These are phyloP conservation scores for Irpex sp. DNA, from an alignment of 1,284 basidiomycete species.

Conservation along the genomic window DNA sequence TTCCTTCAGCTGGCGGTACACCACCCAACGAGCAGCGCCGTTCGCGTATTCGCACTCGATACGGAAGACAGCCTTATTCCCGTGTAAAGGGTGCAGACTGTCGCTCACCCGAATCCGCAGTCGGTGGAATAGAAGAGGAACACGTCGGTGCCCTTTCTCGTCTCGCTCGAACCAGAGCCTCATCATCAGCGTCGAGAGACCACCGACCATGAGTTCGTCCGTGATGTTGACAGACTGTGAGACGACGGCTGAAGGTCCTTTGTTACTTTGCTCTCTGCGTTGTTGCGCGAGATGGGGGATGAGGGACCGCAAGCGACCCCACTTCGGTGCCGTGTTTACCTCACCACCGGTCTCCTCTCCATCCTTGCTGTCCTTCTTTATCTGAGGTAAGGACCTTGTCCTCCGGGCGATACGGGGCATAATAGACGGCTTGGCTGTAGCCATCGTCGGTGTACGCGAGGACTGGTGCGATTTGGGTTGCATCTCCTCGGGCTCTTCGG, in stretches of 20 bases:
- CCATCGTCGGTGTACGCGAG: conserved; percentile 5
- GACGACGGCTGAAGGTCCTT: conserved; percentile 41
- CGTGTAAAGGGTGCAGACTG: conserved; percentile 76
- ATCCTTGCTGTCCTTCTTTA: conserved; percentile 17
- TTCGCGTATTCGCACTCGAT: conserved; percentile 98
- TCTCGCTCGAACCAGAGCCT: conserved; percentile 91
- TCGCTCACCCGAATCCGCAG: conserved; percentile 82
- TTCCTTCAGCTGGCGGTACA: conserved; percentile 92
- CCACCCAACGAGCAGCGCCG: conserved; percentile 91
- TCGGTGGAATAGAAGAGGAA: conserved; percentile 86
- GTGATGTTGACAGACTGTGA: conserved; percentile 67
- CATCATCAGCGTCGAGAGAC: conserved; percentile 78
- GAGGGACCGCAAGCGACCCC: conserved; percentile 58
- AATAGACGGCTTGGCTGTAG: conserved; percentile 2
- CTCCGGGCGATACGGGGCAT: conserved; percentile 17
- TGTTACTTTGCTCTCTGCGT: conserved; percentile 19
- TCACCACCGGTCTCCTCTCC: conserved; percentile 1
- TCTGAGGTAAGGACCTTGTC: conserved; percentile 43
- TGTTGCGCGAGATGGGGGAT: conserved; percentile 50
- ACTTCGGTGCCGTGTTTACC: conserved; percentile 32
- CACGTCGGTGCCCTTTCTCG: conserved; percentile 77
- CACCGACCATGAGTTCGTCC: conserved; percentile 80
- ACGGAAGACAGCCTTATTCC: conserved; percentile 79
- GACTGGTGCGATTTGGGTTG: background rate
- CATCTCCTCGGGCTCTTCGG: conserved; percentile 13